Conservation (phyloP, 2,329 filamentous ascomycete genomes). For the Xylaria sp. region DNA sequence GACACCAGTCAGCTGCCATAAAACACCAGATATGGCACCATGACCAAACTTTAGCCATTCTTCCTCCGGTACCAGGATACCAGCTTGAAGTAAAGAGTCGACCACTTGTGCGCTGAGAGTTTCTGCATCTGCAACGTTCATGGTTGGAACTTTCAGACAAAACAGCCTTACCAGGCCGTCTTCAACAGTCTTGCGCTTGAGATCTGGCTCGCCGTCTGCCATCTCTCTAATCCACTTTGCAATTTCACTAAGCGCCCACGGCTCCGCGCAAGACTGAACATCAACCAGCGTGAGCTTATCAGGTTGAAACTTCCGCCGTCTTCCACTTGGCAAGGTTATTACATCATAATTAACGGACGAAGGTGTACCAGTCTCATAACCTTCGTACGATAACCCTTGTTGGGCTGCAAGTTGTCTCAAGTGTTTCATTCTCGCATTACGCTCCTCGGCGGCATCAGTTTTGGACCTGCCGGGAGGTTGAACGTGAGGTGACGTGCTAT, state of each 20-base stretch:
- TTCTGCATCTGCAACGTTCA: constrained; percentile 98
- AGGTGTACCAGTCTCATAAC: constrained; percentile 66
- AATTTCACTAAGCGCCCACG: constrained; percentile 93
- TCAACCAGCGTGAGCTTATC: constrained; percentile 83
- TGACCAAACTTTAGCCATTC: constrained; percentile 96
- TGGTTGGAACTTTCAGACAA: constrained; percentile 93
- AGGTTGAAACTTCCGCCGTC: constrained; percentile 85
- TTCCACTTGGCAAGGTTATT: constrained; percentile 82
- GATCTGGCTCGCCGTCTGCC: constrained; percentile 89
- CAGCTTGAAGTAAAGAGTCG: constrained; percentile 80
- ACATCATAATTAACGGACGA: constrained; percentile 78
- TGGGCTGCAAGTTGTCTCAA: constrained; percentile 64
- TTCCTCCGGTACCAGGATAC: constrained; percentile 85
- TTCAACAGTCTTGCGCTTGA: constrained; percentile 84
- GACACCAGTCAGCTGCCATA: constrained; percentile 90
- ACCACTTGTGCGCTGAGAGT: constrained; percentile 82
- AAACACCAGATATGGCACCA: constrained; percentile 84
- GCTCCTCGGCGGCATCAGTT: constrained; percentile 86
- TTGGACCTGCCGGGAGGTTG: constrained; percentile 89
- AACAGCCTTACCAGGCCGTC: constrained; percentile 91
- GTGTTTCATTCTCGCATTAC: constrained; percentile 60
- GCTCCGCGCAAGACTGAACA: constrained; percentile 85
- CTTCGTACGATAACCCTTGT: constrained; percentile 63
- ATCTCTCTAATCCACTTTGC: constrained; percentile 87
- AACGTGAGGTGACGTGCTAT: constrained; percentile 82